phyloP scores from a whole-genome alignment of 345 rosid genomes.

The Cardamine chenopodiifolia region DNA sequence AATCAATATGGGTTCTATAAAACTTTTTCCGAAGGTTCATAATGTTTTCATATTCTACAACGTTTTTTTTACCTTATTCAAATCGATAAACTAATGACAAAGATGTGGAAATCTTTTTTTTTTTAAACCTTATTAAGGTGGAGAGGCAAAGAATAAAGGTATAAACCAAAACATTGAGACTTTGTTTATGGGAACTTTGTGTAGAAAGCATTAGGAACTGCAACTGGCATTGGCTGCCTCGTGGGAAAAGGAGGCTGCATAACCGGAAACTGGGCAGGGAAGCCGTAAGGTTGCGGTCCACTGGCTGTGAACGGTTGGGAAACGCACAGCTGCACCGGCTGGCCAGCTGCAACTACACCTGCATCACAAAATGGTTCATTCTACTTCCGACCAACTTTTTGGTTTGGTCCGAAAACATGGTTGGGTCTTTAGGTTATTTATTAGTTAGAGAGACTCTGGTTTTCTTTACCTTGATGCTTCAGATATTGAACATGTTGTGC shows the following conservation, averaged over 20 bases:
- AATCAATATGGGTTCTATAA: neutral
- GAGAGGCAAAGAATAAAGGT: conserved; percentile 33
- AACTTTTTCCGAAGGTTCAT: neutral
- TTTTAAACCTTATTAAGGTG: neutral
- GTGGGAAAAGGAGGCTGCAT: conserved; percentile 55
- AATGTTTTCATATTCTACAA: conserved; percentile 1
- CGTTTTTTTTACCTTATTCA: neutral
- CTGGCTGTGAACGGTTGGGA: conserved; percentile 49
- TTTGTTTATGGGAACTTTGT: conserved; percentile 53
- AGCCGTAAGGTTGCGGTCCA: conserved; percentile 51
- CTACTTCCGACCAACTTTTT: neutral
- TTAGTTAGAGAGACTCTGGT: neutral
- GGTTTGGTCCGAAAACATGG: neutral
- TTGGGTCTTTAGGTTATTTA: neutral
- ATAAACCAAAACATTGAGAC: neutral
- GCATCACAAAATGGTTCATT: neutral
- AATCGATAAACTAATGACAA: neutral
- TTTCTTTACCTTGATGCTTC: conserved; percentile 56
- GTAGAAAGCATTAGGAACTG: conserved; percentile 51
- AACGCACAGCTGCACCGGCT: conserved; percentile 42
- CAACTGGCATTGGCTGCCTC: conserved; percentile 44
- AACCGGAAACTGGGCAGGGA: conserved; percentile 49
- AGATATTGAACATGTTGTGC: conserved; percentile 60
- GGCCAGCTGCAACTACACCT: conserved; percentile 32
- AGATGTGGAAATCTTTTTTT: neutral